Conservation (phyloP, 768 basidiomycete genomes). For the Collybiopsis luxurians region DNA sequence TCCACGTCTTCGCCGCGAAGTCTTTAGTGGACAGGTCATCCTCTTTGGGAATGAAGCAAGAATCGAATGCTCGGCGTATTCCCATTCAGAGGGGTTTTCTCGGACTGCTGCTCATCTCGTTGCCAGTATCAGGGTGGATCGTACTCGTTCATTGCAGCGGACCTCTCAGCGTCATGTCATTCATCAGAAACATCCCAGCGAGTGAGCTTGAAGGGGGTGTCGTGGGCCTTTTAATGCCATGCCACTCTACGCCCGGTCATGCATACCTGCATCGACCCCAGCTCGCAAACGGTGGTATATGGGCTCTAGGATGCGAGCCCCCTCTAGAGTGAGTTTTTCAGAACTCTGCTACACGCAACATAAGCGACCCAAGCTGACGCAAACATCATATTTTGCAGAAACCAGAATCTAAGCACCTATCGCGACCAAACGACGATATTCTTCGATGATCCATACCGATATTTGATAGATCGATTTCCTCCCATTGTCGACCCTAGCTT, state of each 20-base stretch:
- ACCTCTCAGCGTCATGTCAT: constrained; percentile 73
- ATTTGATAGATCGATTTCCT: constrained; percentile 71
- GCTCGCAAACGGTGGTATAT: constrained; percentile 58
- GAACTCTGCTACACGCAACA: not conserved
- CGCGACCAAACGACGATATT: constrained; percentile 82
- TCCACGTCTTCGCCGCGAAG: constrained; percentile 77
- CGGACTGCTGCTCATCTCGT: constrained; percentile 44
- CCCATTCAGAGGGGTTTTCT: constrained; percentile 35
- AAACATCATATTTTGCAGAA: constrained; percentile 33
- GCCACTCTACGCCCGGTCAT: constrained; percentile 94
- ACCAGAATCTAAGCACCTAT: constrained; percentile 55
- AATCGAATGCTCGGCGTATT: constrained; percentile 13
- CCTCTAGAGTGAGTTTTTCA: constrained; percentile 66
- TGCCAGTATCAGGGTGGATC: constrained; percentile 68
- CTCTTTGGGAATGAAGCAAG: constrained; percentile 3
- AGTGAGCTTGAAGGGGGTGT: constrained; percentile 41
- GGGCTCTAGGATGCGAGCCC: constrained; percentile 93
- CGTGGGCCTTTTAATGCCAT: constrained; percentile 90
- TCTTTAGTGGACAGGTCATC: constrained; percentile 55
- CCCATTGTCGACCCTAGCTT: constrained; percentile 54
- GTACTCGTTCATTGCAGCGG: constrained; percentile 75
- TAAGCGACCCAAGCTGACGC: constrained; percentile 10
- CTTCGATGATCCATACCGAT: constrained; percentile 66
- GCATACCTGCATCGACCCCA: constrained; percentile 77
- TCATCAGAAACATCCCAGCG: constrained; percentile 54